Evolutionary conservation across 805 yeast species (phyloP).

Genomic region (Pachysolen tannophilus): DNA sequence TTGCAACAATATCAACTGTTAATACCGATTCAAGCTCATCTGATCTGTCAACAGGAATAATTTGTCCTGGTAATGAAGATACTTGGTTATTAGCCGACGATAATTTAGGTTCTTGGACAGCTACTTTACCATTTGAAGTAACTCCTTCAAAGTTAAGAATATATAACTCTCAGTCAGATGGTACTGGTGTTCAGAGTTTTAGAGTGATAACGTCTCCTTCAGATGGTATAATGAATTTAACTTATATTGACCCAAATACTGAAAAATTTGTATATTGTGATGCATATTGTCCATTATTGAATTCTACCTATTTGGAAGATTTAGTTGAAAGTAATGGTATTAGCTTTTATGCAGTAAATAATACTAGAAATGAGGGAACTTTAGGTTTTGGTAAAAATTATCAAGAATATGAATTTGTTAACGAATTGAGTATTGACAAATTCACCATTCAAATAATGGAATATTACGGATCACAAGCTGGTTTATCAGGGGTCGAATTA

Average conservation of each 20-base stretch:
- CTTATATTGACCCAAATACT: conserved; percentile 71
- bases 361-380: conserved; percentile 7
- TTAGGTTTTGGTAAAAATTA: conserved; percentile 37
- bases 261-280: conserved; percentile 61
- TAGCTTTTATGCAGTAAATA: conserved; percentile 11
- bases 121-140: conserved; percentile 45
- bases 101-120: conserved; percentile 59
- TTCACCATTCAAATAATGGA: conserved; percentile 56
- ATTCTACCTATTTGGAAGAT: conserved; percentile 24
- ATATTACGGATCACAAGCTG: conserved; percentile 65
- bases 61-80: conserved; percentile 49
- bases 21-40: conserved; percentile 26
- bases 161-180: conserved; percentile 45
- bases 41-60: conserved; percentile 26
- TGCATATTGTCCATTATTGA: conserved; percentile 77
- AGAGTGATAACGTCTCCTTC: conserved; percentile 73
- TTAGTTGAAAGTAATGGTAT: conserved; percentile 18
- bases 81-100: conserved; percentile 47
- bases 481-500: conserved; percentile 64
- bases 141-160: conserved; percentile 68
- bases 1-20: conserved; percentile 44
- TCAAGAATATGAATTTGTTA: conserved; percentile 79
- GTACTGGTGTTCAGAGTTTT: conserved; percentile 49
- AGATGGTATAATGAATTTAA: conserved; percentile 84
- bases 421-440: conserved; percentile 51